phyloP scores from a whole-genome alignment of 1,284 basidiomycete species.

The Trichosporon coremiiforme region DNA sequence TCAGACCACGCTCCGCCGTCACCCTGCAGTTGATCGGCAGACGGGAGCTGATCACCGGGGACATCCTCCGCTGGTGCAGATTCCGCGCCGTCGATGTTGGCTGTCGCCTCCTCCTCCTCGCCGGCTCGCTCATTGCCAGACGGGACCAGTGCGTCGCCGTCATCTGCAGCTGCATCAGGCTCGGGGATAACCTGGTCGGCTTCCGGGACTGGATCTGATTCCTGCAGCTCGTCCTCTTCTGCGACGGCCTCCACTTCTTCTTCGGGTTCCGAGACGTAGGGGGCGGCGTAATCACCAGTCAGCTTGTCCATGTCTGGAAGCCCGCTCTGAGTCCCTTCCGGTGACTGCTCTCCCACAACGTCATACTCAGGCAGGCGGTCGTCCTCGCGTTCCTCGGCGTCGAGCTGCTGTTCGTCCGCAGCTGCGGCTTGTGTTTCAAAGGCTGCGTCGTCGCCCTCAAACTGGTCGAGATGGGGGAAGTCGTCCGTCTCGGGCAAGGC shows the following conservation, averaged over 20 bases:
- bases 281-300: not conserved
- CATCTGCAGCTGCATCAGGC: not conserved
- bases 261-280: not conserved
- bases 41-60: not conserved
- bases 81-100: too few relatives aligned
- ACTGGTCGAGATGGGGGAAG: not conserved
- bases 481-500: not conserved
- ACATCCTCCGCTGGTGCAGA: not conserved
- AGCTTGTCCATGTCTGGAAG: constrained; percentile 9
- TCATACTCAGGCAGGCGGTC: not conserved
- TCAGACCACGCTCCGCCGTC: not conserved
- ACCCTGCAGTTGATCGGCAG: not conserved
- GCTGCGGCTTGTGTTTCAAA: not conserved
- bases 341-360: not conserved
- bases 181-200: too few relatives aligned
- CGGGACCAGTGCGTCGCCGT: not conserved
- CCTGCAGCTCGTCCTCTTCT: not conserved
- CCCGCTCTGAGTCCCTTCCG: not conserved
- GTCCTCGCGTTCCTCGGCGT: not conserved
- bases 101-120: not conserved
- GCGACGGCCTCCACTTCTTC: not conserved
- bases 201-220: too few relatives aligned
- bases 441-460: not conserved
- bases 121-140: not conserved
- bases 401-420: not conserved